Base-by-base conservation (phyloP, 2,329 filamentous ascomycete genomes). In the Botrytis paeoniae region DNA sequence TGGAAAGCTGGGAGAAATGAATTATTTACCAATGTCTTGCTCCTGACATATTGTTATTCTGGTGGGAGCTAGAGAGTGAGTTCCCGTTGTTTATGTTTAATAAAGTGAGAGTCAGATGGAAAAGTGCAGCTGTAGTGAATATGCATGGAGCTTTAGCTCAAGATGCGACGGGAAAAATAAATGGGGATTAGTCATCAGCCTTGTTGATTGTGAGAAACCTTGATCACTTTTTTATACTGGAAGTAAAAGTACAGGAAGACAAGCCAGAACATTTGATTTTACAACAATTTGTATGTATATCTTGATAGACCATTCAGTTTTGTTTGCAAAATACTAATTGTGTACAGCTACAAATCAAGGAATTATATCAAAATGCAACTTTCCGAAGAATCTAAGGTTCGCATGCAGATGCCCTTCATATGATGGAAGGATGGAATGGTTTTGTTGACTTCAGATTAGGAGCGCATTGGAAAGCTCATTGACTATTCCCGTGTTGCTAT, bases 381-480 rank as follows among this genome's bases (percentile, higher is more conserved):
- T 78, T 98, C 96, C 69, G 96, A 99, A 85, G 96, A 99, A 86
- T 94, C 95, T 81, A 98, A 98, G 92, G 95, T 97, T 82, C 77
- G 82, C 65, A 57, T 51, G 39, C 70, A 62, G 37, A 51, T 32
- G 29, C 12, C 70, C 65, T 35, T 39, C 22, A 1, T 32, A 32
- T 45, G 14, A 9, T 45, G 43, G 16, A 45, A n/a, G 32, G 6
- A 22, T 22, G 20, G 54, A 45, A 39, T 32, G 69, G 68, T 54
- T 74, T 69, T 71, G 63, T 75, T 80, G 63, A 81, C 64, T 70
- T 43, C 54, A 69, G 39, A 70, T 78, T 80, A 98, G 95, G 96
- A 99, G 91, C 94, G 96, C 87, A 97, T 99, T 85, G 91, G 93
- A 81, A 95, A 95, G 87, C 89, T 98, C 85, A 96, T 99, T 83